These are phyloP conservation scores for Fusarium chlamydosporum DNA, from an alignment of 2,329 filamentous ascomycete species.

Conservation along the genomic window DNA sequence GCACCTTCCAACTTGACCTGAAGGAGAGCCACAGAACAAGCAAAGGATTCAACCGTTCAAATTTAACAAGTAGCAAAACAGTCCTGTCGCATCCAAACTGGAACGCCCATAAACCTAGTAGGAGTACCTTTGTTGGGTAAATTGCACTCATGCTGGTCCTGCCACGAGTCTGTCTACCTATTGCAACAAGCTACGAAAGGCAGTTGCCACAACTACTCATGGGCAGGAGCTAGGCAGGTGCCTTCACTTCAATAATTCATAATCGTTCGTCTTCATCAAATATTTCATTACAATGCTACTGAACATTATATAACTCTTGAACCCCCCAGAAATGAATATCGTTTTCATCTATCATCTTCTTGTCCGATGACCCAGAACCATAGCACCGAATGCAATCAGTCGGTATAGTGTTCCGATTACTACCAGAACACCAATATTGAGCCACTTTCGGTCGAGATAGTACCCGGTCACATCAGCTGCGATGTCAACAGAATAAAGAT, in stretches of 20 bases:
- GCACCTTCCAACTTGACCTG: background rate
- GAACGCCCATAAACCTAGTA: background rate
- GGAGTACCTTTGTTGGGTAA: too few species aligned
- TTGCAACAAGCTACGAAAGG: background rate
- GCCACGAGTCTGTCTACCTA: background rate
- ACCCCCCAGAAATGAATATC: background rate
- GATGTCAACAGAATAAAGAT: constrained; percentile 65
- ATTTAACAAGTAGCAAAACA: background rate
- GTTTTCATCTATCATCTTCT: constrained; percentile 32
- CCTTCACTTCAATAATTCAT: background rate
- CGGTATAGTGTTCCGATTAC: constrained; percentile 62
- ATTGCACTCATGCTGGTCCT: background rate
- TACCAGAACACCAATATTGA: constrained; percentile 62
- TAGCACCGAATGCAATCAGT: constrained; percentile 56
- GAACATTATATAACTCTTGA: background rate
- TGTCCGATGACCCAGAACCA: constrained; percentile 44
- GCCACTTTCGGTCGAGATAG: constrained; percentile 59
- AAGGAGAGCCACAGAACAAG: background rate
- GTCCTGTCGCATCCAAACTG: background rate
- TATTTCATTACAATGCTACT: constrained; percentile 3
- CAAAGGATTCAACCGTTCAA: background rate
- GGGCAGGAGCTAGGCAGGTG: background rate
- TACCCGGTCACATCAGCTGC: constrained; percentile 62
- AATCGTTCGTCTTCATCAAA: background rate
- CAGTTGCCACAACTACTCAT: too few species aligned